Base-by-base conservation (phyloP, 1,284 basidiomycete species). In the Inonotus obliquus region DNA sequence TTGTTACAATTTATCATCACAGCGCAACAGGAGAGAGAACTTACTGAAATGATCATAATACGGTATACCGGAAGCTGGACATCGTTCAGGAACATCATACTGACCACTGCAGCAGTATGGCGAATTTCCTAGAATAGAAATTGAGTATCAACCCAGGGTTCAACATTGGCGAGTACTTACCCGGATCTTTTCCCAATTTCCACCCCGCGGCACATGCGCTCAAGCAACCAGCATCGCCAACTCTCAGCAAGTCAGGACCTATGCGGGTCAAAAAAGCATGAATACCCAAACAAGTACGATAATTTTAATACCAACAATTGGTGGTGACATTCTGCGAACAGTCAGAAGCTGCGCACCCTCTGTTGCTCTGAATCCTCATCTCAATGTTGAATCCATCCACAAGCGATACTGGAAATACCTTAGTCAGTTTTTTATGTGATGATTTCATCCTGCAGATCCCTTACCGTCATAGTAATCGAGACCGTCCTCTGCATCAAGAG, bases 321-420 rank as follows among this genome's bases (percentile, higher is more conserved):
- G 76, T 76, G 17, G 76, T 77, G 59, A 87, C 74, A 67, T 87
- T 82, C 45, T 78, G 77, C 0, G 79, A 69, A 69, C 86, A 87
- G 49, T 74, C 71, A 2, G 82, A 77, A 17, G 78, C 70, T 9
- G 65, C 69, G 69, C 84, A 86, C 13, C 79, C 80, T 27, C 70
- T 69, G 68, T 77, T 79, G 72, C 81, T 82, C 51, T 71, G 72
- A 62, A 87, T 83, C 6, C 75, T 70, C 70, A 83, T 74, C 4
- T 86, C 85, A 7, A 87, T 69, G 71, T 87, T 86, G 71, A 77
- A 82, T 0, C 83, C 83, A 66, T 84, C 81, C 19, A 85, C 82
- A 35, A 83, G 73, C 29, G 79, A 81, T 19, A 82, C 75, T 75
- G 44, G 17, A 35, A 49, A 19, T 5, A 10, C 37, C n/a, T 45